Base-by-base conservation (phyloP, 371 early-diverging fungal genomes). In the Actinomortierella wolfii region DNA sequence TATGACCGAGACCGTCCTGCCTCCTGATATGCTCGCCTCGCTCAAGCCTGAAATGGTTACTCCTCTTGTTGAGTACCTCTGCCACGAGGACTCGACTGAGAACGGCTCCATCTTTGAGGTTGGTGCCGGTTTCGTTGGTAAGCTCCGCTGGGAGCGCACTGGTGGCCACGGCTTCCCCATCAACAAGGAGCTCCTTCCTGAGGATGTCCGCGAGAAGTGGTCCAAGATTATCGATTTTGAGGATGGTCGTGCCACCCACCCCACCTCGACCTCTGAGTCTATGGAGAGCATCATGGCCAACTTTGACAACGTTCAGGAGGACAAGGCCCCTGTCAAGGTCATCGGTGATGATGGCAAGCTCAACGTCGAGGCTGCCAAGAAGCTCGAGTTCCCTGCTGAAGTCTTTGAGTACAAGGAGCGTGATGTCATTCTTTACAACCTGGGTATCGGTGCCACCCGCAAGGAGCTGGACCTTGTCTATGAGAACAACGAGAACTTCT, bases 1-100 rank as follows among this genome's bases (percentile, higher is more conserved):
- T 63, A 96, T 99, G 95, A 97, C 97, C n/a, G 98, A 95, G 70
- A 93, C 96, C 48, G 87, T 97, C 56, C 84, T 98, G 86, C 98
- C 97, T 39, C 92, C 94, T 34, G 98, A 97, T 49, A 83, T 98
- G 57, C 86, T 98, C 52, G 91, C 87, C 11, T 85, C 91, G 23
- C 86, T 99, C 45, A 97, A 96, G 82, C 99, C 99, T 60, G 96
- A 98, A 67, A 96, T 89, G 77, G 92, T 97, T 47, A 91, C 95
- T 15, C 98, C 98, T n/a, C 81, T 99, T 47, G 98, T 98, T 42
- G 94, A 88, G 41, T 96, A 87, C 76, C 87, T 99, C 29, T 86
- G 89, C 75, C 98, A 98, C 81, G 96, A 97, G 68, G 78, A 83
- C 18, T 88, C 89, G 44, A 79, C 80, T 67, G 96, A 97, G 73